These are phyloP conservation scores for Coemansia sp. DNA, from an alignment of 192 early-diverging fungal species.

Conservation along the genomic window DNA sequence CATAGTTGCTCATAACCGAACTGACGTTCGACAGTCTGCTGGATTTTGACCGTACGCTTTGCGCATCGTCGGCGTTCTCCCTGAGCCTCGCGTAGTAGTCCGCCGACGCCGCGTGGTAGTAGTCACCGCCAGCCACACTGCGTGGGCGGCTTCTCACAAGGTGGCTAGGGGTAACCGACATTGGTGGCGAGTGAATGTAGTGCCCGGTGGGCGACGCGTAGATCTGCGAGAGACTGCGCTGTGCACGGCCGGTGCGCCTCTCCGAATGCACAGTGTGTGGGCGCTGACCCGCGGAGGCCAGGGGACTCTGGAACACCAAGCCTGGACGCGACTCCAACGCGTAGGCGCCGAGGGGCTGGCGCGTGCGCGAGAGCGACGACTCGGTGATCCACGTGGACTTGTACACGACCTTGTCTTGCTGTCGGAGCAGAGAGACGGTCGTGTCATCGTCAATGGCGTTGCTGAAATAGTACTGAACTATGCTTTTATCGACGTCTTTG, in stretches of 20 bases:
- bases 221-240: background rate
- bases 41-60: slow-evolving; percentile 39
- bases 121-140: slow-evolving; percentile 9
- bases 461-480: slow-evolving; percentile 48
- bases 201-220: background rate
- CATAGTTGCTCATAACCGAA: slow-evolving; percentile 28
- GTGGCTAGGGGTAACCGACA: background rate
- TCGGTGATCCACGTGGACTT: slow-evolving; percentile 44
- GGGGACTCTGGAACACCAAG: slow-evolving; percentile 3
- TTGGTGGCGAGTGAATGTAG: background rate
- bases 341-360: slow-evolving; percentile 40
- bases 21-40: slow-evolving; percentile 45
- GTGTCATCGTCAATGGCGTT: slow-evolving; percentile 27
- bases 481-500: slow-evolving; percentile 23
- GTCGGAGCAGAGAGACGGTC: slow-evolving; percentile 20
- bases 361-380: slow-evolving; percentile 36
- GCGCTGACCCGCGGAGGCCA: background rate
- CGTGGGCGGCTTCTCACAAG: background rate
- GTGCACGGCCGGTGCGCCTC: background rate
- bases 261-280: background rate
- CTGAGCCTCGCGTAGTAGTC: background rate
- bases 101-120: slow-evolving; percentile 9
- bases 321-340: slow-evolving; percentile 12
- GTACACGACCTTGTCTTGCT: slow-evolving; percentile 41
- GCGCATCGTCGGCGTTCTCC: slow-evolving; percentile 23